Evolutionary conservation across 2,329 filamentous ascomycete genomes (phyloP).

Genomic region (Fusarium euwallaceae): DNA sequence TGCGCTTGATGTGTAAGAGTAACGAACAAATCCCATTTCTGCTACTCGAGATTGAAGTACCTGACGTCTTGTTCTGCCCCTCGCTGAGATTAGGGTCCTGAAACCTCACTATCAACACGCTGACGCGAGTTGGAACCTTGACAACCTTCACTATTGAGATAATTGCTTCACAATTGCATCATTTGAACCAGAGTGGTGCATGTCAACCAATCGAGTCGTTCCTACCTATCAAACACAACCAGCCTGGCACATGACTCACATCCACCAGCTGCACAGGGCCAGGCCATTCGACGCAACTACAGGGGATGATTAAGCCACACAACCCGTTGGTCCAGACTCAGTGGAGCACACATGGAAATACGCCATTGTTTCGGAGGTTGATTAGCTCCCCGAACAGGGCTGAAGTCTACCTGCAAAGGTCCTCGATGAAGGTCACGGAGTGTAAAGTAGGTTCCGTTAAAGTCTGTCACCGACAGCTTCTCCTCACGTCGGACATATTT

Average conservation of each 20-base stretch:
- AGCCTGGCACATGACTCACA: neutral
- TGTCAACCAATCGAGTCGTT: neutral
- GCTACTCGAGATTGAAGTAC: neutral
- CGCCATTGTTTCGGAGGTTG: conserved; percentile 24
- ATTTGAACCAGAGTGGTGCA: neutral
- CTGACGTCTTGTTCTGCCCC: neutral
- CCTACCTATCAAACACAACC: neutral
- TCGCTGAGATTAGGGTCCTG: neutral
- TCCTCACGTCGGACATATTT: neutral
- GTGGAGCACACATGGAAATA: conserved; percentile 45
- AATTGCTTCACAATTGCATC: neutral
- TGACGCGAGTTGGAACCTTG: neutral
- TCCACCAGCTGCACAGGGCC: neutral
- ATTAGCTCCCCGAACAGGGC: conserved; percentile 21
- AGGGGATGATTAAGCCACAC: neutral
- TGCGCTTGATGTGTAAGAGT: neutral
- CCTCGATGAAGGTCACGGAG: neutral
- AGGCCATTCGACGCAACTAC: neutral
- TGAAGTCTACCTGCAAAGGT: neutral
- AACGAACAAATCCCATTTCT: no score
- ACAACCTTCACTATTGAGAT: neutral
- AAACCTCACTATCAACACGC: neutral
- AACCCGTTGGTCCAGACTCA: conserved; percentile 44
- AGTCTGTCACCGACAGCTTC: neutral
- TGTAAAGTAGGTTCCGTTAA: conserved; percentile 31